phyloP scores from a whole-genome alignment of 208 protist species.

The Porcisia deanei region DNA sequence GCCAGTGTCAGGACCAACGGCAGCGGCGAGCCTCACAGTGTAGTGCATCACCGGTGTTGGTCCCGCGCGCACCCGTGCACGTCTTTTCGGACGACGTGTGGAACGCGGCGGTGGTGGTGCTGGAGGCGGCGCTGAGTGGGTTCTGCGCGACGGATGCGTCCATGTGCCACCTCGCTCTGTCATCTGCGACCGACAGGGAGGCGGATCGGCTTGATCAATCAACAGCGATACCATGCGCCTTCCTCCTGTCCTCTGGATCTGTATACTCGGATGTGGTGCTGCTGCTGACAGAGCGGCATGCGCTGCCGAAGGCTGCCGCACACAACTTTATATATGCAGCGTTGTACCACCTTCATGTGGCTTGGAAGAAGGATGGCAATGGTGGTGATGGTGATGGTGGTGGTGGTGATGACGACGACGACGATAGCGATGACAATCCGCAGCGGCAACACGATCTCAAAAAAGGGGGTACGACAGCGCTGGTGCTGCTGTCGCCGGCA shows the following conservation, averaged over 20 bases:
- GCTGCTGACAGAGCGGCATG: conserved; percentile 30
- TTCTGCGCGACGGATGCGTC: conserved; percentile 33
- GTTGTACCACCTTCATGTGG: conserved; percentile 33
- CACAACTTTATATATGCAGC: conserved; percentile 84
- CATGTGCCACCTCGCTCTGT: conserved; percentile 33
- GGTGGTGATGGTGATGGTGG: no score
- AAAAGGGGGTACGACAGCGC: background rate
- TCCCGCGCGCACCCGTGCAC: conserved; percentile 28
- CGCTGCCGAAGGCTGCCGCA: conserved; percentile 34
- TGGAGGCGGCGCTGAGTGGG: conserved; percentile 59
- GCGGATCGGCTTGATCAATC: background rate
- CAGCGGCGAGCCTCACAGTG: background rate
- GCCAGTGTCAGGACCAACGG: background rate
- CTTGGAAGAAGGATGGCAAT: background rate
- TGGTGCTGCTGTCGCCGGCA: conserved; percentile 28
- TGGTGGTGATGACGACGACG: background rate
- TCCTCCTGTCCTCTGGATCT: conserved; percentile 19
- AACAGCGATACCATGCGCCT: background rate
- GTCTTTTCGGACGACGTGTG: conserved; percentile 77
- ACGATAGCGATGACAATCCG: background rate
- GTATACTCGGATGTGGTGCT: conserved; percentile 54
- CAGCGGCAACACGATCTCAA: background rate
- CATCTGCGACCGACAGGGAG: background rate
- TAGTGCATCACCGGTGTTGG: background rate
- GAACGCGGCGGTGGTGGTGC: conserved; percentile 69